Base-by-base conservation (phyloP, 2,329 filamentous ascomycete genomes). In the Trichoderma sp. region DNA sequence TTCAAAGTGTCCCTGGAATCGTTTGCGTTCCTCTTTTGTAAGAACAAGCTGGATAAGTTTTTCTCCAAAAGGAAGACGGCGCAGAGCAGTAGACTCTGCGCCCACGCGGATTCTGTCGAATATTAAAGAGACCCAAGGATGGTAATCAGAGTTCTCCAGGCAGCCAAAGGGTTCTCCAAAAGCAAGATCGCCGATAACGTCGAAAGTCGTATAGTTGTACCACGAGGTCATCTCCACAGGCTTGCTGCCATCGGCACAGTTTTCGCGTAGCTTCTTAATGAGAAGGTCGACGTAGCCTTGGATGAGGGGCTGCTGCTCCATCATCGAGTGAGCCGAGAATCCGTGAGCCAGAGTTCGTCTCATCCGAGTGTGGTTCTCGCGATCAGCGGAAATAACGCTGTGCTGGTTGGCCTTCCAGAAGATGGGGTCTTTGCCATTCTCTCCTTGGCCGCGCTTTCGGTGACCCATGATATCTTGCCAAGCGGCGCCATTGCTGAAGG, bases 91-190 rank as follows among this genome's bases (percentile, higher is more conserved):
- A 5, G 43, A 54, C 7, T 12, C 7, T 1, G 45, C 28, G 34
- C 45, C 21, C 14, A 56, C 50, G 19, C 44, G 66, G 7, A 66
- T 43, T 6, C 62, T 50, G 7, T 41, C 14, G 28, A 74, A 75
- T 5, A 75, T 66, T 0, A 70, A 57, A 0, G 28, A 60, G 5
- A 76, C 71, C 68, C 71, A 74, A 2, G 71, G 71, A 51, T 74
- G 72, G 48, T 71, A 71, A n/a, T 67, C 63, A 1, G 66, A 65
- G 6, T 67, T 63, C 41, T 72, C 51, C 1, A 75, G 67, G 21
- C 72, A 71, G 7, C 69, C 68, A 28, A 75, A 76, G 3, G 69
- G 63, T 50, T 73, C 72, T 14, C 74, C 74, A 63, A 75, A 74
- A 17, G 68, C 63, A 1, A 75, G 67, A 44, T 74, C 70, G 14